Percentiles rank a stretch among this genome's conserved stretches.
phyloP scores from a whole-genome alignment of 805 yeast genomes.

The Saccharomycopsis babjevae region DNA sequence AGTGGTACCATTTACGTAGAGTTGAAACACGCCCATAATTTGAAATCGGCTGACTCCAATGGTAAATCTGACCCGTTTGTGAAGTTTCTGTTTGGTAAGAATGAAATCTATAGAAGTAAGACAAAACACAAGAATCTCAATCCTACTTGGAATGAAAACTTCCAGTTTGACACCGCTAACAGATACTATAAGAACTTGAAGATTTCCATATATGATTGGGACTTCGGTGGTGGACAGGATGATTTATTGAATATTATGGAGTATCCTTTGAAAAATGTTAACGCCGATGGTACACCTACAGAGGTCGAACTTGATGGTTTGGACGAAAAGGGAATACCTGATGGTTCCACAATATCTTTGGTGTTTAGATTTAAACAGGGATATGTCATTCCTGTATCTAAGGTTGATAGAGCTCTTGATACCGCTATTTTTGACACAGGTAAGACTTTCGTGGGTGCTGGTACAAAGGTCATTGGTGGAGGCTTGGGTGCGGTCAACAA shows the following conservation, averaged over 20 bases:
- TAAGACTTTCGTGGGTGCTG: constrained; percentile 40
- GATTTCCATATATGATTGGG: constrained; percentile 78
- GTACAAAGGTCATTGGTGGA: constrained; percentile 32
- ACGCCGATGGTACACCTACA: constrained; percentile 41
- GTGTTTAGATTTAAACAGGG: constrained; percentile 59
- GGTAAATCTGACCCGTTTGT: constrained; percentile 93
- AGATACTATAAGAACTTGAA: constrained; percentile 50
- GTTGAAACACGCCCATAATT: constrained; percentile 51
- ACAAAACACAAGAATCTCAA: constrained; percentile 76
- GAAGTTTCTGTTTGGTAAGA: constrained; percentile 54
- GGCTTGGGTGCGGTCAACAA: constrained; percentile 27
- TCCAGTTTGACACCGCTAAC: constrained; percentile 45
- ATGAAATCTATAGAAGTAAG: constrained; percentile 60
- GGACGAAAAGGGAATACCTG: constrained; percentile 29
- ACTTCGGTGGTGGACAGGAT: constrained; percentile 77
- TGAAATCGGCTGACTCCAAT: constrained; percentile 79
- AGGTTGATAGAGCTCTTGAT: constrained; percentile 22
- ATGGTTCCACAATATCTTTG: constrained; percentile 53
- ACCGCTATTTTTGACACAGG: constrained; percentile 38
- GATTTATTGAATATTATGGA: constrained; percentile 66
- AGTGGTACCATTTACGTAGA: constrained; percentile 60
- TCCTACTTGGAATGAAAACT: constrained; percentile 81
- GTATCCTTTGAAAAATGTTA: constrained; percentile 48
- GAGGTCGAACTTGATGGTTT: constrained; percentile 42
- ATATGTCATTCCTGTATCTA: constrained; percentile 41